A percentile compares a stretch with the other conserved stretches of the same genome.
Evolutionary conservation across 1,284 basidiomycete genomes (phyloP).

Genomic region (Ganoderma boninense): DNA sequence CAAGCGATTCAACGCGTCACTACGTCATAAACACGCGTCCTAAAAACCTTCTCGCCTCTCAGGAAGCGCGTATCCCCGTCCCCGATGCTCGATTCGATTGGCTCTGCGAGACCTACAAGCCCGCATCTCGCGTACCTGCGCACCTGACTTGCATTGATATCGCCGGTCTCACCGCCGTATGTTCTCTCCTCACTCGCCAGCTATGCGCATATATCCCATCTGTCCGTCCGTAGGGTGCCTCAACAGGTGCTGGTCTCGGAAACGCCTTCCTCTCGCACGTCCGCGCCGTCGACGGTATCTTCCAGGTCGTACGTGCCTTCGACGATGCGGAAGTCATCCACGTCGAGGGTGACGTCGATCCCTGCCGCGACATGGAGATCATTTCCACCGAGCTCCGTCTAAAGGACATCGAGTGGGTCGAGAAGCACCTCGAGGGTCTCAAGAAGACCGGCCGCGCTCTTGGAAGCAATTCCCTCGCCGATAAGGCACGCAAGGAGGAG

Average conservation of each 20-base stretch:
- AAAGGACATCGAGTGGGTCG: slow-evolving; percentile 99
- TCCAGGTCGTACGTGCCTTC: slow-evolving; percentile 98
- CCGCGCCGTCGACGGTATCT: slow-evolving; percentile 98
- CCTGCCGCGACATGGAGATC: slow-evolving; percentile 97
- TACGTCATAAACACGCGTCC: background rate
- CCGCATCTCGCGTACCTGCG: slow-evolving; percentile 88
- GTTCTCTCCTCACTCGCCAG: slow-evolving; percentile 36
- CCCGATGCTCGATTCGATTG: slow-evolving; percentile 96
- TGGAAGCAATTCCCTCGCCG: slow-evolving; percentile 86
- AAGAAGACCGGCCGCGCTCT: slow-evolving; percentile 79
- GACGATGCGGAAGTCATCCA: slow-evolving; percentile 99
- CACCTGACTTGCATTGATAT: slow-evolving; percentile 99
- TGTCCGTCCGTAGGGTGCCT: slow-evolving; percentile 75
- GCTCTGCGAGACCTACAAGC: slow-evolving; percentile 94
- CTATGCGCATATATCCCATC: background rate
- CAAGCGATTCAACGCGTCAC: background rate
- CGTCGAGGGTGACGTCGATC: slow-evolving; percentile 98
- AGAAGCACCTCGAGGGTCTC: slow-evolving; percentile 87
- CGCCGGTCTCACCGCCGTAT: slow-evolving; percentile 93
- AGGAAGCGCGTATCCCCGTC: slow-evolving; percentile 95
- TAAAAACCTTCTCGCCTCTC: background rate
- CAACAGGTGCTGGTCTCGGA: slow-evolving; percentile 97
- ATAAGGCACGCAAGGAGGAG: slow-evolving; percentile 97
- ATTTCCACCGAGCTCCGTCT: slow-evolving; percentile 93
- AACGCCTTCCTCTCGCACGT: slow-evolving; percentile 99